Base-by-base conservation (phyloP, 1,284 basidiomycete species). In the Golubevia sp. region DNA sequence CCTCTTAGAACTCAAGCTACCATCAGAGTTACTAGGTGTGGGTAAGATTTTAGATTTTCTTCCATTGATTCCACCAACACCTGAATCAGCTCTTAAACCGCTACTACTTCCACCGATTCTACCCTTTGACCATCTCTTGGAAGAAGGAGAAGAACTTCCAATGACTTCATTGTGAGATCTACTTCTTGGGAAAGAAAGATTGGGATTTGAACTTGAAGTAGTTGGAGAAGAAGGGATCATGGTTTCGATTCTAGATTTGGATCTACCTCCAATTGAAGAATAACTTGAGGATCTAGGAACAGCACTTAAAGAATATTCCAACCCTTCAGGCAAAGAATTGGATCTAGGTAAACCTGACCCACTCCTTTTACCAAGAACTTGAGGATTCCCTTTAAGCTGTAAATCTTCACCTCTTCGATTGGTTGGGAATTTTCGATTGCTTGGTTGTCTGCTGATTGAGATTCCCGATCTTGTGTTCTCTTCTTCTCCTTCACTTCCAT, bases 401-500 rank as follows among this genome's bases (percentile, higher is more conserved):
- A 8, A 13, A 18, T 44, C 18, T 44, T 44, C 38, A 44, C 38
- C 38, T 44, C 18, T 18, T 44, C 38, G 11, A 44, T 44, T 18
- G n/a, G n/a, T n/a, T n/a, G n/a, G n/a, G 38, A 44, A 44, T 13
- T 8, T 13, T 44, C 38, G 11, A 44, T 44, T 44, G 18, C 38
- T 44, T 44, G 11, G 38, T 13, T 44, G 11, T 44, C 38, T 44
- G 38, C 18, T 44, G 38, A 44, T 44, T 44, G 38, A 44, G 11
- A 13, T 44, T 44, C 38, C 38, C n/a, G n/a, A n/a, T 56, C 61
- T 25, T 61, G n/a, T 18, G n/a, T 8, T 6, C 38, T 26, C 44
- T 11, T 15, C 25, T 23, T 26, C 59, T 63, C 30, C 24, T 48
- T 54, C 59, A 27, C 26, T 49, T 61, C 27, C 27, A 53, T 53